Evolutionary conservation across 2,329 filamentous ascomycete genomes (phyloP).

Genomic region (Aspergillus ibericus): DNA sequence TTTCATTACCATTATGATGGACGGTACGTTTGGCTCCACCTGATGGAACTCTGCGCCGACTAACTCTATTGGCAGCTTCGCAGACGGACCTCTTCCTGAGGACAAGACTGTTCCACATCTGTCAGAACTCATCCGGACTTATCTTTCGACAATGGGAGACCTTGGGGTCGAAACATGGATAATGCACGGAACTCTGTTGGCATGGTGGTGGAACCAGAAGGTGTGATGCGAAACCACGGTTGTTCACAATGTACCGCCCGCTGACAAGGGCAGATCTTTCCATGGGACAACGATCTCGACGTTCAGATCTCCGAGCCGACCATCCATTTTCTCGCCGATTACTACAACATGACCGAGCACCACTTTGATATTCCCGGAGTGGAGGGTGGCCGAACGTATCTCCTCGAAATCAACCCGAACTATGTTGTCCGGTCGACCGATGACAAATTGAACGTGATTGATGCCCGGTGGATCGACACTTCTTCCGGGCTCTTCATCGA

Average conservation of each 20-base stretch:
- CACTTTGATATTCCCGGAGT: conserved; percentile 43
- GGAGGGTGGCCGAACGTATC: conserved; percentile 45
- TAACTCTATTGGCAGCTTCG: conserved; percentile 45
- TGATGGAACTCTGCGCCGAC: not conserved
- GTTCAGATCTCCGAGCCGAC: conserved; percentile 58
- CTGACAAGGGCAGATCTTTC: conserved; percentile 48
- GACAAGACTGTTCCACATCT: conserved; percentile 52
- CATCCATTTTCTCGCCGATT: conserved; percentile 56
- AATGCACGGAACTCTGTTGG: conserved; percentile 62
- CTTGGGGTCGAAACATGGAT: conserved; percentile 62
- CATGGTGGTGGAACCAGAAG: conserved; percentile 64
- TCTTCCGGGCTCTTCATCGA: conserved; percentile 62
- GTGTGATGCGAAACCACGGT: conserved; percentile 11
- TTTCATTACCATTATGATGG: conserved; percentile 60
- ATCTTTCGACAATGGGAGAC: conserved; percentile 57
- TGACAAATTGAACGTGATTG: conserved; percentile 58
- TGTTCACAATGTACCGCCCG: not conserved
- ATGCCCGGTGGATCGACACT: conserved; percentile 62
- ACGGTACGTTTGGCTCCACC: conserved; percentile 29
- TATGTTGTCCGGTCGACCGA: conserved; percentile 46
- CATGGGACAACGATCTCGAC: conserved; percentile 63
- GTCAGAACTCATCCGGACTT: conserved; percentile 55
- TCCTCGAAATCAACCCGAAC: conserved; percentile 62
- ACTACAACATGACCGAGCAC: conserved; percentile 64
- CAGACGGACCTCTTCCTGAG: conserved; percentile 45